Evolutionary conservation across 345 rosid genomes (phyloP).

Genomic region (Clarkia xantiana): DNA sequence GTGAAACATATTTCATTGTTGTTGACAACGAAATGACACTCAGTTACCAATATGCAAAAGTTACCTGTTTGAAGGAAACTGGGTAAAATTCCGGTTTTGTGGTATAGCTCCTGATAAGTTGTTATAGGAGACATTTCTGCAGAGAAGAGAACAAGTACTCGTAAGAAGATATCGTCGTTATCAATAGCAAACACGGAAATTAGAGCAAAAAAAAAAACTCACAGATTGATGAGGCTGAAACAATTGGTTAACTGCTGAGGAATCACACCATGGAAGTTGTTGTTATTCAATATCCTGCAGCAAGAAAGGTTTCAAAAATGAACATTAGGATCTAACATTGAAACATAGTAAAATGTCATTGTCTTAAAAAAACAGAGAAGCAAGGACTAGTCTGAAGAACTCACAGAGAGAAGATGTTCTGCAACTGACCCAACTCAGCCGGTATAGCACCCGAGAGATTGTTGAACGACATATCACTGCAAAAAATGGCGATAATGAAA

Average conservation of each 20-base stretch:
- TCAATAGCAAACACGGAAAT: no score
- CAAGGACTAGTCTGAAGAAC: not conserved
- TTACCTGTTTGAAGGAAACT: slow-evolving; percentile 60
- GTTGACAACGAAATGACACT: no score
- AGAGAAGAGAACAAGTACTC: not conserved
- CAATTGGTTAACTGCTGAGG: slow-evolving; percentile 77
- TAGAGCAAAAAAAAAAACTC: slow-evolving; percentile 9
- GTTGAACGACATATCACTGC: slow-evolving; percentile 76
- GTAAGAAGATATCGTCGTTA: not conserved
- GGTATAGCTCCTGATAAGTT: slow-evolving; percentile 71
- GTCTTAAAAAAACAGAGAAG: not conserved
- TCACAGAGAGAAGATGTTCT: slow-evolving; percentile 61
- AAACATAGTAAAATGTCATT: not conserved
- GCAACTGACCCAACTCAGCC: slow-evolving; percentile 65
- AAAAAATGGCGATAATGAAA: not conserved
- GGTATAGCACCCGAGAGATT: slow-evolving; percentile 57
- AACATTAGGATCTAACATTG: no score
- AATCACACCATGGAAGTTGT: slow-evolving; percentile 57
- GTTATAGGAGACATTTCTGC: slow-evolving; percentile 80
- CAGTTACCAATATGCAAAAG: no score
- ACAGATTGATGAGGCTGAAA: slow-evolving; percentile 59
- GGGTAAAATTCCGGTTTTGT: slow-evolving; percentile 41
- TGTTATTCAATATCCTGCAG: slow-evolving; percentile 63
- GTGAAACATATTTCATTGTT: no score
- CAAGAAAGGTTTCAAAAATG: not conserved